These are phyloP conservation scores for Athelia sp. DNA, from an alignment of 1,284 basidiomycete genomes.

Conservation along the genomic window DNA sequence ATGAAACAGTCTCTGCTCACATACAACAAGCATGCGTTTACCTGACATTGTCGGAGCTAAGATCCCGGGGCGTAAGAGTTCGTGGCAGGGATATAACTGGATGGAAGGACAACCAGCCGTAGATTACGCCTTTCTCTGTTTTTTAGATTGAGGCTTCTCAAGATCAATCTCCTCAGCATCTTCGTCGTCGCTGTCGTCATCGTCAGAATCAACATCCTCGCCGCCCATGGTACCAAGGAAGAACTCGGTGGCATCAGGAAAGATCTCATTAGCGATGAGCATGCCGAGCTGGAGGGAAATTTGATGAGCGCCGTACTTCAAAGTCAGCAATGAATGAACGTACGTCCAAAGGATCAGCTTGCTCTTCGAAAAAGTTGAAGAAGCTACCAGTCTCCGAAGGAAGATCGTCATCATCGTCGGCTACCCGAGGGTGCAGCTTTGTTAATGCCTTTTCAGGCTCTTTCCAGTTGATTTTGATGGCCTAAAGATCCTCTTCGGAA, in stretches of 20 bases:
- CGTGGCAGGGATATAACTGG: too few species aligned
- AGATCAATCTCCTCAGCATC: conserved; percentile 78
- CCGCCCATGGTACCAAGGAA: conserved; percentile 63
- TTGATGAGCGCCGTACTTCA: neutral
- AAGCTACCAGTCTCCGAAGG: conserved; percentile 73
- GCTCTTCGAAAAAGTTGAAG: conserved; percentile 82
- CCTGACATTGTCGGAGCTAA: too few species aligned
- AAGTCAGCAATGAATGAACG: conserved; percentile 22
- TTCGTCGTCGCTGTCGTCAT: conserved; percentile 61
- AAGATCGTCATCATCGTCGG: conserved; percentile 50
- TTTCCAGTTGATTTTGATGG: conserved; percentile 77
- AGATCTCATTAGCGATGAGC: conserved; percentile 69
- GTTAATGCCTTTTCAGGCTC: conserved; percentile 69
- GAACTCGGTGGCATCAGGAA: conserved; percentile 72
- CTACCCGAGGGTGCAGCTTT: conserved; percentile 69
- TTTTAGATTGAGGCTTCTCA: conserved; percentile 73
- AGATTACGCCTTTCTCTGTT: conserved; percentile 53
- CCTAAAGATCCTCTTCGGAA: conserved; percentile 28
- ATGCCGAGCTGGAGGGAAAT: conserved; percentile 52
- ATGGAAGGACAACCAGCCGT: neutral
- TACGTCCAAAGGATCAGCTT: conserved; percentile 62
- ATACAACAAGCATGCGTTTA: too few species aligned
- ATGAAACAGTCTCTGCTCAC: too few species aligned
- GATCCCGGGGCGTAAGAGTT: too few species aligned
- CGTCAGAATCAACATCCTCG: conserved; percentile 58